Evolutionary conservation across 257 asterid species (phyloP).

Genomic region (Solanum medicagineum): DNA sequence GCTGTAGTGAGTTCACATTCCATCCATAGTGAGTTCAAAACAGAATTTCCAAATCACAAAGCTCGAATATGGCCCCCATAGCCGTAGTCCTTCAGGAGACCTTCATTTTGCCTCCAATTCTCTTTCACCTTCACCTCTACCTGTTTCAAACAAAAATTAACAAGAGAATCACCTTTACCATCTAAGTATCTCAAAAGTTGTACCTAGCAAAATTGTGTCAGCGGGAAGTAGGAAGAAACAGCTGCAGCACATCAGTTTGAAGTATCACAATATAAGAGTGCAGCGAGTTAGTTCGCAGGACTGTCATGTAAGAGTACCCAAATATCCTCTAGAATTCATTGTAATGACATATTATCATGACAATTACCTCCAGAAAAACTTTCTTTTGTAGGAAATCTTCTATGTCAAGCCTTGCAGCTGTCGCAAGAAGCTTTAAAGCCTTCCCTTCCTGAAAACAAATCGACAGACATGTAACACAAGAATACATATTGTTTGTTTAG

Average conservation of each 20-base stretch:
- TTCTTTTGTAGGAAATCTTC: conserved; percentile 98
- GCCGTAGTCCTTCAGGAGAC: conserved; percentile 84
- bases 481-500: background rate
- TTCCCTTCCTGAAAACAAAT: conserved; percentile 62
- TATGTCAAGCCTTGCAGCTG: conserved; percentile 90
- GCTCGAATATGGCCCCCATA: conserved; percentile 79
- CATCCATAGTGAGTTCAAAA: background rate
- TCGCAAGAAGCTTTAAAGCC: conserved; percentile 85
- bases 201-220: background rate
- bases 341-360: background rate
- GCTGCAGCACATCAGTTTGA: background rate
- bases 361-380: conserved; percentile 75
- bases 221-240: background rate
- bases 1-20: background rate
- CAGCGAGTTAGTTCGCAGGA: background rate
- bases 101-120: conserved; percentile 94
- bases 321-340: background rate
- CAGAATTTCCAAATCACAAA: conserved; percentile 22
- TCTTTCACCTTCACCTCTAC: conserved; percentile 87
- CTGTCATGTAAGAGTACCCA: background rate
- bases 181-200: background rate
- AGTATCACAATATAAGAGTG: background rate
- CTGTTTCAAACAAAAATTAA: conserved; percentile 18
- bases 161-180: background rate
- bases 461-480: background rate